Evolutionary conservation across 257 asterid species (phyloP), one percentile per base, ranked within the genome.

Genomic region (Gentiana straminea): DNA sequence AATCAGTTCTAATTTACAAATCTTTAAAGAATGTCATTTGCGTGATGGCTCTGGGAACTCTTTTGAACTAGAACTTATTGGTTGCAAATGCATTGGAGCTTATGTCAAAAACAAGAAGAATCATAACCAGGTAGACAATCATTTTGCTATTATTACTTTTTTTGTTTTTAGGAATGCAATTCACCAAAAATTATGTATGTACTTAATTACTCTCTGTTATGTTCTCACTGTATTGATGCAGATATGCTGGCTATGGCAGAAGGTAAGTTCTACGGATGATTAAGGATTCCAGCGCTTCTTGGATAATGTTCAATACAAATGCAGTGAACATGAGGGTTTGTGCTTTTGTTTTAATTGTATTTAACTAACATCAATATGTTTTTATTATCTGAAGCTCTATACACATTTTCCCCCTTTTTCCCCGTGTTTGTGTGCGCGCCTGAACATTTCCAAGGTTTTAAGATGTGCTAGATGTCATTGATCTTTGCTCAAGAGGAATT

Each of bases 211-310:
- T n/a, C n/a, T n/a, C n/a, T n/a, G n/a, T 10, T 62, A n/a, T 4
- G 24, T 58, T 41, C 56, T 65, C 13, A 67, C 52, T 70, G 57
- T 56, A 35, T 54, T 46, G 59, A 32, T 57, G 68, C 73, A 92
- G 99, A 85, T 92, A 52, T 88, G 97, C 83, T 92, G 99, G 99
- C 63, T 75, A 13, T 92, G 94, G 95, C 83, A 81, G 71, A 92
- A 92, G 78, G 86, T 84, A 51, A 66, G 65, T 60, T 92, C 95
- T 39, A 79, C 85, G 51, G 79, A 81, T 47, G 97, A 85, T 75
- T 77, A 54, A 61, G 93, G 81, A 13, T 92, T 88, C 73, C 99
- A 92, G 75, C 86, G 79, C 63, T 88, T 92, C 77, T 74, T 92
- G 81, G 99, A 92, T 45, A 88, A 74, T 11, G 97, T 92, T 67